These are phyloP conservation scores for Hypoxylon sp. DNA, from an alignment of 2,329 filamentous ascomycete genomes.

Conservation along the genomic window DNA sequence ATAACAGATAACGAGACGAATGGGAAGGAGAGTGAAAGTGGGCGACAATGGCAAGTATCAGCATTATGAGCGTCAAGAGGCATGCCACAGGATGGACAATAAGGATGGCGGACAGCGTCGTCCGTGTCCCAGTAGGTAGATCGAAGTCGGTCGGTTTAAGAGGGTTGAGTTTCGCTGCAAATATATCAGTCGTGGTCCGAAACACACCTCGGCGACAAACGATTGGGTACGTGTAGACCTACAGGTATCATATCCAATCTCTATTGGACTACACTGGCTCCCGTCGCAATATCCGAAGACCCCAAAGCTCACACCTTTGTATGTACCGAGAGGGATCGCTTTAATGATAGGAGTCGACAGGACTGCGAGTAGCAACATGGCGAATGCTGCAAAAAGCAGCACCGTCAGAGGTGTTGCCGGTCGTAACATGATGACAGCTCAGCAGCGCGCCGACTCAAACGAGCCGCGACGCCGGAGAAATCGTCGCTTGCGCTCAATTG, in stretches of 20 bases:
- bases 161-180: slow-evolving; percentile 40
- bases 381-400: slow-evolving; percentile 87
- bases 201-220: slow-evolving; percentile 4
- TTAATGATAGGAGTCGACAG: slow-evolving; percentile 93
- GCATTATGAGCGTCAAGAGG: slow-evolving; percentile 85
- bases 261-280: slow-evolving; percentile 75
- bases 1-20: slow-evolving; percentile 87
- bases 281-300: slow-evolving; percentile 89
- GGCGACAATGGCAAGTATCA: slow-evolving; percentile 81
- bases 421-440: slow-evolving; percentile 76
- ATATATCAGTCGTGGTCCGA: slow-evolving; percentile 31
- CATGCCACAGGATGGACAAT: slow-evolving; percentile 94
- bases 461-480: slow-evolving; percentile 47
- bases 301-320: slow-evolving; percentile 82
- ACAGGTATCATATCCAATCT: slow-evolving; percentile 90
- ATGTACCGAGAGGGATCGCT: slow-evolving; percentile 84
- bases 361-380: slow-evolving; percentile 84
- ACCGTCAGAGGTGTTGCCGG: slow-evolving; percentile 92
- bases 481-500: slow-evolving; percentile 28
- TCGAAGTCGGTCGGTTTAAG: slow-evolving; percentile 61
- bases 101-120: slow-evolving; percentile 84
- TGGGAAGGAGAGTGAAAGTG: slow-evolving; percentile 91
- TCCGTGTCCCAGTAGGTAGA: slow-evolving; percentile 64
- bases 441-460: slow-evolving; percentile 50
- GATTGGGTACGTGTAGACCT: slow-evolving; percentile 52